Conservation (phyloP, 108 stramenopile species). For the Cyclotella sp. region DNA sequence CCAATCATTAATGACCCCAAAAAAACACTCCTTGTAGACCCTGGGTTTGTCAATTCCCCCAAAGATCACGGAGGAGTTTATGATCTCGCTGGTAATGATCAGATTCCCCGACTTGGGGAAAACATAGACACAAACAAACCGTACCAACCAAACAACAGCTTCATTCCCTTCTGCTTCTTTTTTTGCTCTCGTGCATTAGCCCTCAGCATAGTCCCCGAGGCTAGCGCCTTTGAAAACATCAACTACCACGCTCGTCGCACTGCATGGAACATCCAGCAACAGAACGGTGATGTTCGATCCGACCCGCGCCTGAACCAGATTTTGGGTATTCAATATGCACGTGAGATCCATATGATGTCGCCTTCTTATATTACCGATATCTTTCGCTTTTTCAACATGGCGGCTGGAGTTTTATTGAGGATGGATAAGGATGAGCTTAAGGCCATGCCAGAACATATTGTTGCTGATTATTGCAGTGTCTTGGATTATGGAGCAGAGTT, state of each 20-base stretch:
- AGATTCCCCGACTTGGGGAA: conserved; percentile 78
- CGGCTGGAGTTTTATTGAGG: conserved; percentile 64
- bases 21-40: conserved; percentile 74
- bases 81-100: conserved; percentile 69
- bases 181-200: conserved; percentile 76
- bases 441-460: conserved; percentile 85
- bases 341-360: conserved; percentile 74
- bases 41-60: conserved; percentile 71
- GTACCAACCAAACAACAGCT: conserved; percentile 83
- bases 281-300: conserved; percentile 62
- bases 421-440: conserved; percentile 61
- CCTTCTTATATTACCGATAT: conserved; percentile 73
- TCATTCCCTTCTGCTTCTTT: conserved; percentile 88
- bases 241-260: conserved; percentile 61
- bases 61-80: conserved; percentile 73
- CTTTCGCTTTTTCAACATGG: conserved; percentile 70
- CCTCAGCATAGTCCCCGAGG: conserved; percentile 69
- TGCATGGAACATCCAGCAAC: conserved; percentile 58
- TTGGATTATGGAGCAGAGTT: conserved; percentile 67
- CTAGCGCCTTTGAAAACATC: conserved; percentile 60
- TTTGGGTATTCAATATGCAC: conserved; percentile 60
- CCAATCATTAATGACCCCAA: conserved; percentile 73
- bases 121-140: conserved; percentile 20
- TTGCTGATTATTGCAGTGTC: conserved; percentile 77
- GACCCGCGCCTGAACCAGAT: conserved; percentile 74